Evolutionary conservation across 140 eudicot genomes (phyloP), one percentile per base, ranked within the genome.

Genomic region (Bidens hawaiensis): DNA sequence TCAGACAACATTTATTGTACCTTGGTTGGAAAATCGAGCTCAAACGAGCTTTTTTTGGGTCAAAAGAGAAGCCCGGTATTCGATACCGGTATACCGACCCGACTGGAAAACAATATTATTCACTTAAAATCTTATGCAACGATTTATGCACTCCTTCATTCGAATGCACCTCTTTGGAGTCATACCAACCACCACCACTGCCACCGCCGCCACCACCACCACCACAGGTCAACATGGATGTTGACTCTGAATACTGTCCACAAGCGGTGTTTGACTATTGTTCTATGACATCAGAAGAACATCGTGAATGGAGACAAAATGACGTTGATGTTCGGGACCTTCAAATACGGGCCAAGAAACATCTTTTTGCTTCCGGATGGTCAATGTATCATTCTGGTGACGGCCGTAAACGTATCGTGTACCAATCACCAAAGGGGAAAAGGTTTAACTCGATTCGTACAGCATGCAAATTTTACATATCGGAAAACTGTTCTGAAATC

Each of bases 281-380:
- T 53, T 60, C 42, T 1, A 3, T 56, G 49, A 38, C 36, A 3
- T 28, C 6, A 12, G 57, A 36, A 33, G 74, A 51, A n/a, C 17
- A 26, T 5, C 4, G 43, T 25, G 62, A 54, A 25, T 24, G 40
- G 30, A 54, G 52, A 26, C 22, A 24, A 24, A 59, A 17, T 69
- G 60, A 68, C 55, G 22, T n/a, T 31, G 36, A 17, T 5, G 7
- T 41, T 5, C 66, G 11, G 26, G 69, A 51, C 2, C 14, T 52
- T 41, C 74, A 68, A 1, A 4, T 12, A 28, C 71, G 71, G 68
- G 99, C 75, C 23, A 78, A 70, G 73, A 77, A 67, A 49, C 95
- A 93, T 80, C 77, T 93, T 25, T 24, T 57, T 24, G 82, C 94
- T 17, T 62, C 72, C 21, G 93, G 96, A 26, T 93, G 96, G 96